Percentiles rank a stretch among this genome's conserved stretches.
These are phyloP conservation scores for Populus trichocarpa DNA, from an alignment of 441 rosid species.

Conservation along the genomic window DNA sequence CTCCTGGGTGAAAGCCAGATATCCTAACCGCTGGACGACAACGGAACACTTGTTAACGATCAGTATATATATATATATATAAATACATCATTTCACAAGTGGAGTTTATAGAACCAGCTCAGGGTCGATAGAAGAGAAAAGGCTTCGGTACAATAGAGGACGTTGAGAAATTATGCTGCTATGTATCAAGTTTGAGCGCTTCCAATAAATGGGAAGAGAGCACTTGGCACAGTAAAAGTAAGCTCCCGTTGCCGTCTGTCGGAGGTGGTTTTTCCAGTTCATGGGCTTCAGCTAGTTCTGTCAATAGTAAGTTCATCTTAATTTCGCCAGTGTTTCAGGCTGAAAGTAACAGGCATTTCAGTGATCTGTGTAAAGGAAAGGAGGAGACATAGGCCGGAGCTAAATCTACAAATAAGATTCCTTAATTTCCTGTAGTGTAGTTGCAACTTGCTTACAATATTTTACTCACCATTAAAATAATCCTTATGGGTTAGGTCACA, in stretches of 20 bases:
- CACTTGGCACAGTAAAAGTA: not conserved
- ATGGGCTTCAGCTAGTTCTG: not conserved
- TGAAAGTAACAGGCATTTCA: not conserved
- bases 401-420: not conserved
- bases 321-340: not conserved
- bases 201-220: not conserved
- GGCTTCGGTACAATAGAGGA: not conserved
- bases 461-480: no score
- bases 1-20: constrained; percentile 98
- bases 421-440: not conserved
- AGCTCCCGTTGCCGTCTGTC: not conserved
- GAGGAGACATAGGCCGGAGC: not conserved
- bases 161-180: not conserved
- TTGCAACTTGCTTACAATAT: no score
- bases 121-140: not conserved
- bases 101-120: not conserved
- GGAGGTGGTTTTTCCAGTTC: not conserved
- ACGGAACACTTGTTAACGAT: constrained; percentile 27
- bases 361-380: not conserved
- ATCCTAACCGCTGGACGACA: constrained; percentile 99
- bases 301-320: not conserved
- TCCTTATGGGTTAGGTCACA: no score
- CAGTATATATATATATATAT: no score
- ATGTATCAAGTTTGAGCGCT: not conserved
- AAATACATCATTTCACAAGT: not conserved